phyloP scores from a whole-genome alignment of 495 filamentous ascomycete species.

The Aspergillus coremiiformis region DNA sequence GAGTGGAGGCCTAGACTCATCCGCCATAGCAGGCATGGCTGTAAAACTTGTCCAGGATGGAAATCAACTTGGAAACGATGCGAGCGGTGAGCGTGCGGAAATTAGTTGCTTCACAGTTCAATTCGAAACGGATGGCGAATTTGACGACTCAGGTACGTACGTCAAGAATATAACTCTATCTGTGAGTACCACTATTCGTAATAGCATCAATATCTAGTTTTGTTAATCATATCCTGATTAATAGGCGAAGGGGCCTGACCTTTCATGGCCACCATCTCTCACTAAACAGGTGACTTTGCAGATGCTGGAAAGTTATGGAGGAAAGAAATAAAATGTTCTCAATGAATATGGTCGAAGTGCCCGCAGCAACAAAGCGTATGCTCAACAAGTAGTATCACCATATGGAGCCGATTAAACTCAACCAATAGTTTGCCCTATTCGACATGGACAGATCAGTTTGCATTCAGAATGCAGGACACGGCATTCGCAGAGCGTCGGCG shows the following conservation, averaged over 20 bases:
- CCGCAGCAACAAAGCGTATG: conserved; percentile 9
- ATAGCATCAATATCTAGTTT: not conserved
- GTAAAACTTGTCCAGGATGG: conserved; percentile 38
- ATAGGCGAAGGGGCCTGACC: conserved; percentile 45
- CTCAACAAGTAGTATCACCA: conserved; percentile 10
- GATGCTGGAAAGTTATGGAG: not conserved
- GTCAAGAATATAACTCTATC: conserved; percentile 34
- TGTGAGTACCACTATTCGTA: conserved; percentile 2
- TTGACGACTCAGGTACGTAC: conserved; percentile 38
- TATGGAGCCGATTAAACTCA: not conserved
- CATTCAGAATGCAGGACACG: conserved; percentile 2
- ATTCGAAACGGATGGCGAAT: conserved; percentile 39
- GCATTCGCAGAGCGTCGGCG: conserved; percentile 17
- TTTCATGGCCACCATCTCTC: conserved; percentile 21
- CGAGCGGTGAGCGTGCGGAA: conserved; percentile 17
- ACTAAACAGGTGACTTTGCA: conserved; percentile 7
- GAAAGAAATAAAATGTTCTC: not conserved
- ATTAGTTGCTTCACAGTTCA: conserved; percentile 40
- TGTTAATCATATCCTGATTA: not conserved
- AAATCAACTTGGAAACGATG: conserved; percentile 27
- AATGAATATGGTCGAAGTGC: not conserved
- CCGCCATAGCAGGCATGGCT: conserved; percentile 46
- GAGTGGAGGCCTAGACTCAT: conserved; percentile 48
- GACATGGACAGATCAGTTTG: conserved; percentile 2
- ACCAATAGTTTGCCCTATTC: not conserved